phyloP scores from a whole-genome alignment of 164 flowering plant species.

The grape (Vitis vinifera) region DNA sequence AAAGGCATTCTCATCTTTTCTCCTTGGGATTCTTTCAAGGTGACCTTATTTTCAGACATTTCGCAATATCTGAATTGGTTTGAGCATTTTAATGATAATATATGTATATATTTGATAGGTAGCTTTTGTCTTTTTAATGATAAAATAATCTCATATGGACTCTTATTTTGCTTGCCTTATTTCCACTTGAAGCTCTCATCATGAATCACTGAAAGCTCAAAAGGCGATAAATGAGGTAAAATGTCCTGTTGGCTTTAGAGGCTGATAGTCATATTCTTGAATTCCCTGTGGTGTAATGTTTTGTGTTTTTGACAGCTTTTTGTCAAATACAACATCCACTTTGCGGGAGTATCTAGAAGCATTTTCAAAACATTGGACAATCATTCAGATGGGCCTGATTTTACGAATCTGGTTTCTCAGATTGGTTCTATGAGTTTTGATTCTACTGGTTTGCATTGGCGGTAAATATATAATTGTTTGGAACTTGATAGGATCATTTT shows the following conservation, averaged over 20 bases:
- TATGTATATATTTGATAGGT: not conserved
- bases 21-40: slow-evolving; percentile 86
- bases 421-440: slow-evolving; percentile 86
- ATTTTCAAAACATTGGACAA: slow-evolving; percentile 46
- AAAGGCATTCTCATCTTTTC: slow-evolving; percentile 75
- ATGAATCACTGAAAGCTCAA: slow-evolving; percentile 90
- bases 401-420: slow-evolving; percentile 74
- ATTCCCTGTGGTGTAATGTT: slow-evolving; percentile 4
- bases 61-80: not conserved
- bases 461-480: slow-evolving; percentile 44
- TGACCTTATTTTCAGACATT: slow-evolving; percentile 15
- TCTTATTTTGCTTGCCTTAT: slow-evolving; percentile 15
- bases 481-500: no score
- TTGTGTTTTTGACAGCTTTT: slow-evolving; percentile 57
- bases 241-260: not conserved
- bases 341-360: slow-evolving; percentile 78
- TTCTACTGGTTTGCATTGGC: slow-evolving; percentile 83
- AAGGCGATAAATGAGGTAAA: slow-evolving; percentile 94
- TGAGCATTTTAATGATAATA: not conserved
- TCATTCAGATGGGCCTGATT: slow-evolving; percentile 49
- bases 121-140: not conserved
- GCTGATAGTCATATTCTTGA: not conserved
- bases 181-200: slow-evolving; percentile 71
- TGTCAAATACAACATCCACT: slow-evolving; percentile 91
- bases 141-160: not conserved